phyloP scores from a whole-genome alignment of 2,329 filamentous ascomycete species.

The Periconia sp. region DNA sequence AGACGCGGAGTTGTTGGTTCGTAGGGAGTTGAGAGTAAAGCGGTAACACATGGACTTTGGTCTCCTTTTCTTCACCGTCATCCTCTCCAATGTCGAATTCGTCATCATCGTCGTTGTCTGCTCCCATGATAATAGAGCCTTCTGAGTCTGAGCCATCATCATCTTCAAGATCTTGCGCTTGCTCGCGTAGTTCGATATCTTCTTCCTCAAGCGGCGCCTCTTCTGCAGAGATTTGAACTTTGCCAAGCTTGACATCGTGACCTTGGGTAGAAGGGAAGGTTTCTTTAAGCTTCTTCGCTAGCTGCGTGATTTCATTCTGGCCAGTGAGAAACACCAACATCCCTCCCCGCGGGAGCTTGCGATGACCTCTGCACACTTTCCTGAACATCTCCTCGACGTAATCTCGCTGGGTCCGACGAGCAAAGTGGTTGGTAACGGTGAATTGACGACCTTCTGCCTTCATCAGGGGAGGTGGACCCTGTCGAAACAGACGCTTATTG shows the following conservation, averaged over 20 bases:
- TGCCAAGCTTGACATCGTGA: constrained; percentile 57
- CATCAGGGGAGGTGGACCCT: constrained; percentile 74
- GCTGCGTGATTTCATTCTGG: constrained; percentile 82
- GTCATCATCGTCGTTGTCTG: constrained; percentile 63
- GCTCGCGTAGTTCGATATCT: constrained; percentile 76
- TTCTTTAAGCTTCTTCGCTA: constrained; percentile 78
- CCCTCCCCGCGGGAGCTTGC: constrained; percentile 84
- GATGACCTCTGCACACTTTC: constrained; percentile 85
- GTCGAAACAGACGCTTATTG: constrained; percentile 77
- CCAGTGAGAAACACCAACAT: constrained; percentile 95
- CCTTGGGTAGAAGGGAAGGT: constrained; percentile 59
- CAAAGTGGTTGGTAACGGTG: constrained; percentile 86
- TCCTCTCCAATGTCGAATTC: constrained; percentile 63
- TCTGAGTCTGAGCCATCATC: constrained; percentile 55
- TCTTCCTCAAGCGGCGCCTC: constrained; percentile 82
- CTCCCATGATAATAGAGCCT: constrained; percentile 61
- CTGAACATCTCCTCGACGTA: constrained; percentile 88
- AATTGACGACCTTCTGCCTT: constrained; percentile 91
- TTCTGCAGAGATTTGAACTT: constrained; percentile 72
- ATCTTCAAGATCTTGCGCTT: constrained; percentile 44
- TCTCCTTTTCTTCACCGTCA: constrained; percentile 62
- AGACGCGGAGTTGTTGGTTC: constrained; percentile 86
- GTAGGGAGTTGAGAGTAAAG: constrained; percentile 92
- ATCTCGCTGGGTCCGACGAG: constrained; percentile 77
- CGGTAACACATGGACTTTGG: constrained; percentile 83